These are phyloP conservation scores for Lachancea meyersii DNA, from an alignment of 805 yeast genomes.

Conservation along the genomic window DNA sequence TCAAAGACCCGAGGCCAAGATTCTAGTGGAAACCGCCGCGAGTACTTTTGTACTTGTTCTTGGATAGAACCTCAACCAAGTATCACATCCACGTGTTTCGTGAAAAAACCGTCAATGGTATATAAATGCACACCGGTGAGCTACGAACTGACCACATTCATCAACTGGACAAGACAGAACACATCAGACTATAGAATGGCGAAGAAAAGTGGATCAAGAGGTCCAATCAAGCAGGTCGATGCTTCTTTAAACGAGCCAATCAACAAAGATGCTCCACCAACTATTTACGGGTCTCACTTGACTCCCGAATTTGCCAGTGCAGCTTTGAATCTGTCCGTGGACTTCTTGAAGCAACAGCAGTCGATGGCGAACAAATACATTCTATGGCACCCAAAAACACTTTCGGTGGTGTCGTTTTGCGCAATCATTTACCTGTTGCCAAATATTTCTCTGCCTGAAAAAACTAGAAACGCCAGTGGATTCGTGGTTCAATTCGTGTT, in stretches of 20 bases:
- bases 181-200: conserved; percentile 1
- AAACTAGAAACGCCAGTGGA: conserved; percentile 15
- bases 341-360: conserved; percentile 44
- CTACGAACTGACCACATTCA: no score
- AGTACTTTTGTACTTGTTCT: no score
- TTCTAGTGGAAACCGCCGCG: no score
- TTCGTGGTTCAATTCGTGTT: conserved; percentile 21
- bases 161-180: neutral
- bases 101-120: no score
- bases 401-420: conserved; percentile 22
- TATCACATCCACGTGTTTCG: no score
- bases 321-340: conserved; percentile 57
- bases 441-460: conserved; percentile 18
- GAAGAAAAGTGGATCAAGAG: neutral
- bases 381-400: conserved; percentile 42
- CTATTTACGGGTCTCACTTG: conserved; percentile 43
- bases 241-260: conserved; percentile 51
- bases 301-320: conserved; percentile 56
- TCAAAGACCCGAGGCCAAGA: no score
- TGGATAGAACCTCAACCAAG: no score
- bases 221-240: conserved; percentile 38
- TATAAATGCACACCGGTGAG: no score
- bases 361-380: conserved; percentile 40
- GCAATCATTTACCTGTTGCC: conserved; percentile 20
- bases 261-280: conserved; percentile 45